Evolutionary conservation across 2,329 filamentous ascomycete species (phyloP), one percentile per base, ranked within the genome.

Genomic region (Akanthomyces uredinophilus): DNA sequence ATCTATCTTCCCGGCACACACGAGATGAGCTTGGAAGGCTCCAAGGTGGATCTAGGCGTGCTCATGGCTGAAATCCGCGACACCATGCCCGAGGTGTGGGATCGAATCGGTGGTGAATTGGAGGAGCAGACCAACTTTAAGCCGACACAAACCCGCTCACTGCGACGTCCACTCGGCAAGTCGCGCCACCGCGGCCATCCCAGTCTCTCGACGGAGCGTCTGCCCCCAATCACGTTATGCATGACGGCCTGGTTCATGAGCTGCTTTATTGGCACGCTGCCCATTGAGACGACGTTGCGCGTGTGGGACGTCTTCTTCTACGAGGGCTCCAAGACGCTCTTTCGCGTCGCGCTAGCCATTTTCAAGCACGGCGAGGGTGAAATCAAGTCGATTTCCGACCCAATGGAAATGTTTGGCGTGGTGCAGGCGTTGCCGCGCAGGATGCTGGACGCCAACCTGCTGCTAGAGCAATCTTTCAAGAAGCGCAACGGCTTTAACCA

Each of bases 241-340:
- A 92, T 95, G 74, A 96, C 93, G 11, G 91, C 93, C 4, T 98
- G 94, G 94, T 96, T 98, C 74, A 97, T 98, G 94, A 96, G 91
- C 54, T 90, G 95, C 69, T 97, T 95, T 74, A 95, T 97, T 64
- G 92, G 93, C 59, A 96, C 91, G 0, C 79, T 98, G 20, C 94
- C 94, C 2, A 92, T 96, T 65, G 94, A 98, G 76, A 92, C 89
- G 20, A 94, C 93, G 0, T 83, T 97, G 20, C 89, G 94, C 8
- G 91, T 97, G 1, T 98, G 94, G 94, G 94, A 98, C 69, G 86
- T 92, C 1, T 93, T 98, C 71, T 96, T 97, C 73, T 96, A 96
- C 74, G 94, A 98, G 75, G 94, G 94, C 4, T 92, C 90, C 54
- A 96, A 95, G 73, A 96, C 92, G 0, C 84, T 98, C 7, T 98